These are phyloP conservation scores for Microstroma glucosiphilum DNA, from an alignment of 1,284 basidiomycete genomes.

Conservation along the genomic window DNA sequence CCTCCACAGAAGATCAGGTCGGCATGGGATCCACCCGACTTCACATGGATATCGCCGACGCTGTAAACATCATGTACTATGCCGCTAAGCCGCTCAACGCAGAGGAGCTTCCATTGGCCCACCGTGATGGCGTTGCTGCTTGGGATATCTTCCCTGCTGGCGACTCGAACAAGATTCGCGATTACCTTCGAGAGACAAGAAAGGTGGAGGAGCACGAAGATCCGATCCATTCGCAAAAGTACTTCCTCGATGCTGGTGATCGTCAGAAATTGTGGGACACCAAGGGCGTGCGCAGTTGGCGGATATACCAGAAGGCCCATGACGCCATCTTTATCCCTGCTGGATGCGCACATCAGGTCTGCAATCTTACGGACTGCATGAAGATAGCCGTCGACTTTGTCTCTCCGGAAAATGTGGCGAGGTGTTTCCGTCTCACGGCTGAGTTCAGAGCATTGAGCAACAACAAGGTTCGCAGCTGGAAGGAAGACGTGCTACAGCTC, in stretches of 20 bases:
- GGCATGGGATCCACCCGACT: slow-evolving; percentile 76
- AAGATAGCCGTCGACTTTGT: slow-evolving; percentile 97
- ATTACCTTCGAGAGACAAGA: slow-evolving; percentile 61
- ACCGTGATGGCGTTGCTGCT: slow-evolving; percentile 60
- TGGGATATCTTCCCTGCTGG: slow-evolving; percentile 86
- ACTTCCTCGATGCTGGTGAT: slow-evolving; percentile 70
- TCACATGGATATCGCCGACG: slow-evolving; percentile 96
- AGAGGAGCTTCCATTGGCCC: slow-evolving; percentile 1
- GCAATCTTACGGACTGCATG: slow-evolving; percentile 82
- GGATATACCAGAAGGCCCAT: slow-evolving; percentile 82
- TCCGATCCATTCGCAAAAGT: slow-evolving; percentile 83
- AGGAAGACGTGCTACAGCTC: slow-evolving; percentile 86
- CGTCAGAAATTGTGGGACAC: slow-evolving; percentile 65
- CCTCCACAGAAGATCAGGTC: slow-evolving; percentile 52
- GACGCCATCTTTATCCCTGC: slow-evolving; percentile 93
- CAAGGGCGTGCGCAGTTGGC: slow-evolving; percentile 68
- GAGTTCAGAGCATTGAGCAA: slow-evolving; percentile 87
- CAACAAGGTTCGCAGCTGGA: slow-evolving; percentile 65
- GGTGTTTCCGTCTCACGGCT: slow-evolving; percentile 73
- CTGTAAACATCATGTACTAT: slow-evolving; percentile 71
- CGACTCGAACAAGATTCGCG: slow-evolving; percentile 71
- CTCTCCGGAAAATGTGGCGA: slow-evolving; percentile 78
- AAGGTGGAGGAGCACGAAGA: slow-evolving; percentile 54
- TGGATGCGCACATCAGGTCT: slow-evolving; percentile 87
- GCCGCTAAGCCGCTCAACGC: slow-evolving; percentile 16